These are phyloP conservation scores for Pyricularia grisea DNA, from an alignment of 2,329 filamentous ascomycete species.

Conservation along the genomic window DNA sequence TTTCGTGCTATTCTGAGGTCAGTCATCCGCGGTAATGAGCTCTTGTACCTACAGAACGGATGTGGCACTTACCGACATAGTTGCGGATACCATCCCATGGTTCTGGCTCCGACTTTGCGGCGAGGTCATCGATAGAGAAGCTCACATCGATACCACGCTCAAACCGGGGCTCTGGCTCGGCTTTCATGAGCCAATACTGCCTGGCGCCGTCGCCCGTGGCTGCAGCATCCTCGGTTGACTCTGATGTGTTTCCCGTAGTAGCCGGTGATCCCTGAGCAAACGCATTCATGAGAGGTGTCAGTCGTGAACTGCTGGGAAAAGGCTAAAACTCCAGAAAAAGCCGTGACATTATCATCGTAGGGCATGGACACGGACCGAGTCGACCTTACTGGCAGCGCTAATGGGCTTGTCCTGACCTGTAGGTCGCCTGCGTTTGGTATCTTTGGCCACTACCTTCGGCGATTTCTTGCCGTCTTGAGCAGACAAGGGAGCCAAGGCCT, in stretches of 20 bases:
- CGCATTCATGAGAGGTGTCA: not conserved
- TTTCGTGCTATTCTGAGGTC: slow-evolving; percentile 53
- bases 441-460: not conserved
- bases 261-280: not conserved
- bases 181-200: slow-evolving; percentile 74
- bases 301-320: not conserved
- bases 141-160: slow-evolving; percentile 83
- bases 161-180: slow-evolving; percentile 76
- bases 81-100: slow-evolving; percentile 69
- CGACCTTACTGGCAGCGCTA: not conserved
- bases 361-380: not conserved
- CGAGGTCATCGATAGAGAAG: slow-evolving; percentile 90
- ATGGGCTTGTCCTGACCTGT: not conserved
- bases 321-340: not conserved
- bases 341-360: not conserved
- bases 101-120: slow-evolving; percentile 63
- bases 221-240: not conserved
- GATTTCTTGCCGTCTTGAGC: not conserved
- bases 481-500: not conserved
- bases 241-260: not conserved
- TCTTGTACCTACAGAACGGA: not conserved
- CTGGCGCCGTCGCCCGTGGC: slow-evolving; percentile 7
- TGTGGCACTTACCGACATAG: not conserved
- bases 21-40: not conserved
- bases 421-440: not conserved